These are phyloP conservation scores for Fusarium devonianum DNA, from an alignment of 2,329 filamentous ascomycete species.

Conservation along the genomic window DNA sequence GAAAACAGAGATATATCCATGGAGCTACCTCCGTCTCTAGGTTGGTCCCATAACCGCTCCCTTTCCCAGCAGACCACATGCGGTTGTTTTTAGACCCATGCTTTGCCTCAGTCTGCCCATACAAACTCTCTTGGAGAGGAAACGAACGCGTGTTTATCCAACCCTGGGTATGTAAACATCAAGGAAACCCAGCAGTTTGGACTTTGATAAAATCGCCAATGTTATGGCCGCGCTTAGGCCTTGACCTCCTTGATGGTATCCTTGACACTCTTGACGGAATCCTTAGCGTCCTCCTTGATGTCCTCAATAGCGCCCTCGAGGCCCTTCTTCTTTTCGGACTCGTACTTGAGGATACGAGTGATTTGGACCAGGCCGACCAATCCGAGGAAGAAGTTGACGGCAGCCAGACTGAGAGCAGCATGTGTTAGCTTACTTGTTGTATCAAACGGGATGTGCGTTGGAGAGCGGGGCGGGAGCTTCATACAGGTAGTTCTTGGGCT, in stretches of 20 bases:
- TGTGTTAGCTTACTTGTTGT: conserved; percentile 9
- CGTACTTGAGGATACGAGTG: conserved; percentile 74
- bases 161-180: conserved; percentile 13
- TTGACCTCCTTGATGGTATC: conserved; percentile 40
- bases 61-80: conserved; percentile 14
- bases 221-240: conserved; percentile 24
- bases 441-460: background rate
- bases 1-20: conserved; percentile 14
- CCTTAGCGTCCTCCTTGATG: conserved; percentile 52
- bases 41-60: conserved; percentile 2
- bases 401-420: conserved; percentile 70
- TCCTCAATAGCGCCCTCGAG: conserved; percentile 48
- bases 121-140: background rate
- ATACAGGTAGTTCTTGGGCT: conserved; percentile 88
- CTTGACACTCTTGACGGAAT: conserved; percentile 47
- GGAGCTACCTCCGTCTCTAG: conserved; percentile 4
- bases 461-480: conserved; percentile 41
- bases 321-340: conserved; percentile 65
- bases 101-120: background rate
- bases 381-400: conserved; percentile 98
- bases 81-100: background rate
- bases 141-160: conserved; percentile 2
- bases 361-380: conserved; percentile 85
- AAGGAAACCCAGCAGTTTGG: background rate
- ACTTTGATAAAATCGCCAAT: background rate